Evolutionary conservation across 306 rosid species (phyloP).

Genomic region (Comarum palustre): DNA sequence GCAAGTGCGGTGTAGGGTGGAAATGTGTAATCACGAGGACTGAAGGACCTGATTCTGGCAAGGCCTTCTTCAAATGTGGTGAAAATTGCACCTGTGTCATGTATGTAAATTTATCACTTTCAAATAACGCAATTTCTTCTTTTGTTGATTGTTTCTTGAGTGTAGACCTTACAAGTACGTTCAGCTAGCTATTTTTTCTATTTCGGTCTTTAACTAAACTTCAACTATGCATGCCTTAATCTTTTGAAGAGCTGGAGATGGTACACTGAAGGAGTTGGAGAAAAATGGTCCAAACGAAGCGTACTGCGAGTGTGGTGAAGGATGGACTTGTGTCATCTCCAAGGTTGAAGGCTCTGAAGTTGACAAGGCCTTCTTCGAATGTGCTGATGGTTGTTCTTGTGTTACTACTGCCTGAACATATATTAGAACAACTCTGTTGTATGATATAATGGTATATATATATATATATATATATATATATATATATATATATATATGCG

Average conservation of each 20-base stretch:
- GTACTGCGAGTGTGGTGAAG: constrained; percentile 48
- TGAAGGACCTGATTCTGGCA: constrained; percentile 46
- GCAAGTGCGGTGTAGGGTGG: constrained; percentile 43
- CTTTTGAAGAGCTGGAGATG: constrained; percentile 30
- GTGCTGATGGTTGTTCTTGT: constrained; percentile 28
- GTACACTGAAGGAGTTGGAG: constrained; percentile 21
- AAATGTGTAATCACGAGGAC: constrained; percentile 42
- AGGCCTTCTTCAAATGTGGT: constrained; percentile 40
- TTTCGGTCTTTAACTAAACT: neutral
- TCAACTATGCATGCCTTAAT: neutral
- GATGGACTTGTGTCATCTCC: constrained; percentile 47
- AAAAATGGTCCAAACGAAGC: constrained; percentile 13
- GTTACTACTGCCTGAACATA: neutral
- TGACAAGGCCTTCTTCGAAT: constrained; percentile 35
- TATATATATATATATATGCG: no score
- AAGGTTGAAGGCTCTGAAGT: constrained; percentile 34
- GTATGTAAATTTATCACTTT: constrained; percentile 19
- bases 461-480: no score
- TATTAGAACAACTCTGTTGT: neutral
- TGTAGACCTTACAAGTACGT: neutral
- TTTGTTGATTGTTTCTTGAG: neutral
- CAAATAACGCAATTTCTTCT: neutral
- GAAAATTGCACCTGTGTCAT: constrained; percentile 36
- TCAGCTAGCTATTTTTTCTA: neutral
- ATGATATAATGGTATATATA: no score